These are phyloP conservation scores for Elsinoe necatrix DNA, from an alignment of 2,329 filamentous ascomycete genomes.

Conservation along the genomic window DNA sequence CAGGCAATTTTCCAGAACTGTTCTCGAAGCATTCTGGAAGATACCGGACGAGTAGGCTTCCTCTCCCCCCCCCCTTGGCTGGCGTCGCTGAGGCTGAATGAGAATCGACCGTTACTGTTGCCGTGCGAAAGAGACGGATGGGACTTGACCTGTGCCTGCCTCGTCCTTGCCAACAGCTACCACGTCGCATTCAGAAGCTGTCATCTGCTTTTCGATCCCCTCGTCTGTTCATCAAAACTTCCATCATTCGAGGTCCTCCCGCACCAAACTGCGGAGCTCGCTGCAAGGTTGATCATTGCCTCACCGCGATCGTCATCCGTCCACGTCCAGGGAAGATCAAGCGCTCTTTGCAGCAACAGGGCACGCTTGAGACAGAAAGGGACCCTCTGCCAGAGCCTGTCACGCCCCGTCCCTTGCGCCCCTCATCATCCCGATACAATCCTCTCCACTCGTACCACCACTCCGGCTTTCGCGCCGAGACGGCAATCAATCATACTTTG, in stretches of 20 bases:
- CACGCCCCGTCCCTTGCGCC: constrained; percentile 14
- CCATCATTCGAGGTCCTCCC: not conserved
- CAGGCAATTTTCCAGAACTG: constrained; percentile 9
- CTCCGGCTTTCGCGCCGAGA: constrained; percentile 15
- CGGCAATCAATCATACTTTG: constrained; percentile 13
- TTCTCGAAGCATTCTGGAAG: constrained; percentile 15
- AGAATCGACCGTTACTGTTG: constrained; percentile 15
- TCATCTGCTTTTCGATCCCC: not conserved
- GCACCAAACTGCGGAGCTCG: not conserved
- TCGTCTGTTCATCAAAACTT: not conserved
- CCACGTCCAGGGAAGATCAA: not conserved
- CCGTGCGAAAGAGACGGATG: constrained; percentile 11
- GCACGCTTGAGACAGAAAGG: not conserved
- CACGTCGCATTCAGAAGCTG: not conserved
- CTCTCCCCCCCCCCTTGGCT: not conserved
- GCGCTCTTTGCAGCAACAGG: not conserved
- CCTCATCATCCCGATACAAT: constrained; percentile 14
- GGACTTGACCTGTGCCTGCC: not conserved
- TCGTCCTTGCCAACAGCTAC: constrained; percentile 7
- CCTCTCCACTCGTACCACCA: constrained; percentile 14
- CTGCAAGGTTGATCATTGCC: constrained; percentile 13
- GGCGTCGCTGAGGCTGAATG: not conserved
- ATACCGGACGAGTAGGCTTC: not conserved
- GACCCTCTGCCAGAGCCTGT: constrained; percentile 4
- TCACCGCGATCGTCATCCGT: constrained; percentile 6